Evolutionary conservation across 495 filamentous ascomycete genomes (phyloP).

Genomic region (Penicillium herquei): DNA sequence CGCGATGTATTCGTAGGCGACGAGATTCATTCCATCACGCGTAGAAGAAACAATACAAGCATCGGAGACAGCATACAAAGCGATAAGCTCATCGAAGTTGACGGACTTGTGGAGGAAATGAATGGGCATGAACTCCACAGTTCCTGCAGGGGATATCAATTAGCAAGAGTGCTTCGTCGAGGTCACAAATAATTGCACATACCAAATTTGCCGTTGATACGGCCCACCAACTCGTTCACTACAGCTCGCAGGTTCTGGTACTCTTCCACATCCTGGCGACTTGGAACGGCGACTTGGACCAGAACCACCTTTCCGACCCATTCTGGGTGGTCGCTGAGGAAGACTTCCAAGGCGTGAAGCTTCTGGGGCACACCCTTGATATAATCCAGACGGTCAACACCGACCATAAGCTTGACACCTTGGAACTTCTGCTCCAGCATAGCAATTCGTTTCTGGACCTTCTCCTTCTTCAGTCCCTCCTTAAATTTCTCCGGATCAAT

Average conservation of each 20-base stretch:
- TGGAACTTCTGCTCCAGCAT: slow-evolving; percentile 86
- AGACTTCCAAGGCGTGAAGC: slow-evolving; percentile 90
- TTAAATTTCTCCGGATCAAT: slow-evolving; percentile 96
- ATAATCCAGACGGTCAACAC: slow-evolving; percentile 93
- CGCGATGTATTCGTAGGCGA: slow-evolving; percentile 97
- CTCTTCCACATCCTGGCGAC: slow-evolving; percentile 92
- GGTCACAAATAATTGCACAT: slow-evolving; percentile 10
- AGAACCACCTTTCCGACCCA: slow-evolving; percentile 98
- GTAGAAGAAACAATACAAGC: slow-evolving; percentile 94
- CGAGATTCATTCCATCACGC: slow-evolving; percentile 98
- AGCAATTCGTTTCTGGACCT: slow-evolving; percentile 84
- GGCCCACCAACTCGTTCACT: slow-evolving; percentile 90
- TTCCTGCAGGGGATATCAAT: slow-evolving; percentile 47
- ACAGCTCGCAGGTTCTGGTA: slow-evolving; percentile 94
- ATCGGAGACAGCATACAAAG: slow-evolving; percentile 90
- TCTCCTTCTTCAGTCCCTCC: slow-evolving; percentile 78
- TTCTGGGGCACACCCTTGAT: slow-evolving; percentile 99
- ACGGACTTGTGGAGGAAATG: slow-evolving; percentile 97
- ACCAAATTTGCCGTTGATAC: slow-evolving; percentile 94
- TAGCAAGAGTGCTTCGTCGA: neutral
- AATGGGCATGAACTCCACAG: slow-evolving; percentile 96
- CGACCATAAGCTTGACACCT: slow-evolving; percentile 93
- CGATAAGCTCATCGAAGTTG: slow-evolving; percentile 87
- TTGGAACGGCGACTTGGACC: slow-evolving; percentile 93
- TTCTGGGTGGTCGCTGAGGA: slow-evolving; percentile 94